Evolutionary conservation across 306 rosid species (phyloP).

Genomic region (Cucurbita argyrosperma): DNA sequence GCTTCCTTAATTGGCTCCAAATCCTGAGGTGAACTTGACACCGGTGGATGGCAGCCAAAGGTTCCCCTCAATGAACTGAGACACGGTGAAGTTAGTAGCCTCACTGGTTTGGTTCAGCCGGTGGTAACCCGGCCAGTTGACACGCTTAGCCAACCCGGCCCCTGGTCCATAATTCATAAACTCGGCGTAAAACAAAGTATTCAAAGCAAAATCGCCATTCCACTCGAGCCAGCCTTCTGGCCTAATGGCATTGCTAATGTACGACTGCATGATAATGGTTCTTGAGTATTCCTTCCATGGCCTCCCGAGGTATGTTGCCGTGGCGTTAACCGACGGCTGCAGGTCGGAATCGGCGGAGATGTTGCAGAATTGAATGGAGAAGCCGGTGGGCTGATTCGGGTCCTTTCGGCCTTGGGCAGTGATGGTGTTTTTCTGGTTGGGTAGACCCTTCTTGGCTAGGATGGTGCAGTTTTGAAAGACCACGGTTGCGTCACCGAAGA

Average conservation of each 20-base stretch:
- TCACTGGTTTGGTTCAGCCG: slow-evolving; percentile 23
- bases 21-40: slow-evolving; percentile 40
- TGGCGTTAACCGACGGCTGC: slow-evolving; percentile 12
- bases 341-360: slow-evolving; percentile 52
- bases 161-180: slow-evolving; percentile 57
- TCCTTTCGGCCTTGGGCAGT: slow-evolving; percentile 86
- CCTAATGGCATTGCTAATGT: slow-evolving; percentile 27
- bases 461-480: slow-evolving; percentile 59
- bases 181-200: slow-evolving; percentile 56
- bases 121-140: slow-evolving; percentile 63
- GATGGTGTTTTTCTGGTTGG: slow-evolving; percentile 64
- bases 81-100: slow-evolving; percentile 37
- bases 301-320: slow-evolving; percentile 48
- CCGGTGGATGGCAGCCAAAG: slow-evolving; percentile 76
- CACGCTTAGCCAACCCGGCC: slow-evolving; percentile 24
- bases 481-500: slow-evolving; percentile 65
- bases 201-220: slow-evolving; percentile 34
- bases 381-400: slow-evolving; percentile 57
- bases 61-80: slow-evolving; percentile 55
- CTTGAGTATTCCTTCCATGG: slow-evolving; percentile 80
- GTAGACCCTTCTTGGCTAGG: slow-evolving; percentile 36
- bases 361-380: slow-evolving; percentile 72
- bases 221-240: slow-evolving; percentile 85
- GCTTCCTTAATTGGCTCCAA: not conserved
- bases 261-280: slow-evolving; percentile 47